Conservation (phyloP, 2,329 filamentous ascomycete genomes). For the Hypomyces perniciosus region DNA sequence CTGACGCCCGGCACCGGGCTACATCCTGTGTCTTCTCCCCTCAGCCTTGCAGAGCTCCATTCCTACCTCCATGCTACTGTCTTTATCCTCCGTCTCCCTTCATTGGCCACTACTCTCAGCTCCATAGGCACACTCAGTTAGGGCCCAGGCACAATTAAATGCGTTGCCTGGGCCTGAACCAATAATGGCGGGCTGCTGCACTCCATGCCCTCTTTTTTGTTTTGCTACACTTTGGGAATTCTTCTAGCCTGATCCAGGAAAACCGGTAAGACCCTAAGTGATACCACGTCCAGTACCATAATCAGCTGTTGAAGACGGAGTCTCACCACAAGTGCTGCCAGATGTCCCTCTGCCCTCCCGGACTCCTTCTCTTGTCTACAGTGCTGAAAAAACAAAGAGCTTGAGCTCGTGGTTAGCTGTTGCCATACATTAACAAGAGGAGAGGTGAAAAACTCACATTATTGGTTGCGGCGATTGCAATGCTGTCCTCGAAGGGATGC, state of each 20-base stretch:
- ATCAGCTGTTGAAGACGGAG: not conserved
- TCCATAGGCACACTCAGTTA: no score
- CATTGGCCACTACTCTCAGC: no score
- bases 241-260: not conserved
- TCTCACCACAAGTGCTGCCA: not conserved
- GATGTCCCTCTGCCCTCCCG: constrained; percentile 4
- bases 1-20: no score
- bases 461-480: constrained; percentile 98
- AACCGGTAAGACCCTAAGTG: not conserved
- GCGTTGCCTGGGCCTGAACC: no score
- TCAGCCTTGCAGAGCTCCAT: no score
- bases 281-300: not conserved
- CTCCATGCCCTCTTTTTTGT: no score
- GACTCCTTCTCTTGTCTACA: constrained; percentile 40
- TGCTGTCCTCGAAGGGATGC: constrained; percentile 99
- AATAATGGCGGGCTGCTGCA: no score
- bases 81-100: no score
- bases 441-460: constrained; percentile 63
- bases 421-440: not conserved
- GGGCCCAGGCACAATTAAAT: no score
- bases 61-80: no score
- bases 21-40: no score
- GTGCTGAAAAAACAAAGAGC: constrained; percentile 74
- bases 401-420: constrained; percentile 30
- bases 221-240: not conserved